A percentile compares a stretch with the other conserved stretches of the same genome.
phyloP scores from a whole-genome alignment of 2,329 filamentous ascomycete species.

The Fusarium pseudocircinatum region DNA sequence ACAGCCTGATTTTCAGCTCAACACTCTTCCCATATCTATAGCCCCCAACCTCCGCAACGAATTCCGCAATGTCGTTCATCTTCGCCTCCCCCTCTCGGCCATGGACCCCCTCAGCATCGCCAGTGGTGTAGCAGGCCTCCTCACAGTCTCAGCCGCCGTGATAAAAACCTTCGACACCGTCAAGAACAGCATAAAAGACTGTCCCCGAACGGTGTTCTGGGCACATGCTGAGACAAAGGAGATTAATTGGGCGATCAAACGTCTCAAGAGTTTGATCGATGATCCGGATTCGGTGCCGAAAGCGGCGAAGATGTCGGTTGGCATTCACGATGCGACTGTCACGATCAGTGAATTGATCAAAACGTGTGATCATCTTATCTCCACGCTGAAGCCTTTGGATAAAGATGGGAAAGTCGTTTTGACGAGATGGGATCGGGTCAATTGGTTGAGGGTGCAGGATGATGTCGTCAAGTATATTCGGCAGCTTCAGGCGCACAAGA shows the following conservation, averaged over 20 bases:
- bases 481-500: slow-evolving; percentile 17
- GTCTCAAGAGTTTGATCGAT: slow-evolving; percentile 14
- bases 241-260: slow-evolving; percentile 13
- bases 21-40: not conserved
- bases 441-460: slow-evolving; percentile 17
- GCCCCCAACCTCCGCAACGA: not conserved
- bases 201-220: slow-evolving; percentile 9
- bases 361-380: slow-evolving; percentile 7
- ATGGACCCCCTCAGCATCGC: slow-evolving; percentile 21
- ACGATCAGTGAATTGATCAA: slow-evolving; percentile 16
- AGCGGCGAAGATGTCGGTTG: slow-evolving; percentile 10
- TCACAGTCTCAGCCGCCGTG: slow-evolving; percentile 8
- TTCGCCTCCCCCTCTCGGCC: too few species aligned
- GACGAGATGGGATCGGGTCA: slow-evolving; percentile 2
- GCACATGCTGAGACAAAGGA: slow-evolving; percentile 17
- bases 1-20: slow-evolving; percentile 13
- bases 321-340: slow-evolving; percentile 17
- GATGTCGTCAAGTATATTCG: slow-evolving; percentile 22
- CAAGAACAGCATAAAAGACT: slow-evolving; percentile 1
- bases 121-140: slow-evolving; percentile 16
- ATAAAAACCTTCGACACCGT: slow-evolving; percentile 9
- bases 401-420: not conserved
- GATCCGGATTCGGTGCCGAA: slow-evolving; percentile 15
- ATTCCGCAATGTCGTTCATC: not conserved
- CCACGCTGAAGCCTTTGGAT: not conserved